These are phyloP conservation scores for Limtongia smithiae DNA, from an alignment of 805 yeast species.

Conservation along the genomic window DNA sequence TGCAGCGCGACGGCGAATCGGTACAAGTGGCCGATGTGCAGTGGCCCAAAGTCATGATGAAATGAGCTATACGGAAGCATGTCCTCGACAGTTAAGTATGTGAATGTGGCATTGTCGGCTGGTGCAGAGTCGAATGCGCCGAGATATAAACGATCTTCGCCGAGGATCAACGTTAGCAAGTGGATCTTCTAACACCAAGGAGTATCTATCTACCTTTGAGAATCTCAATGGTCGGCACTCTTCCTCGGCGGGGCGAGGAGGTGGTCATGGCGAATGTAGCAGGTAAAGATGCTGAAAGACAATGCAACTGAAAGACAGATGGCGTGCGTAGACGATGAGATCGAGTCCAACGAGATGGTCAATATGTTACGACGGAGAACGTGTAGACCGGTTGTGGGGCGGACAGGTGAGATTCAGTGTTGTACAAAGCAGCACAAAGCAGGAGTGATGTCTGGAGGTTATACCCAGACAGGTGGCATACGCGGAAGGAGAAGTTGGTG, in stretches of 20 bases:
- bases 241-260: conserved; percentile 24
- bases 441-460: too few relatives aligned
- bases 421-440: too few relatives aligned
- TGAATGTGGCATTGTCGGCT: conserved; percentile 66
- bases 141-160: conserved; percentile 63
- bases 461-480: too few relatives aligned
- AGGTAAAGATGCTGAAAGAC: too few relatives aligned
- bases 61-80: conserved; percentile 90
- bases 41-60: conserved; percentile 94
- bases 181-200: not conserved
- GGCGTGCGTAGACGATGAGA: too few relatives aligned
- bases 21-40: conserved; percentile 88
- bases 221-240: conserved; percentile 39
- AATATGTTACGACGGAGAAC: too few relatives aligned
- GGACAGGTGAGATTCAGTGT: too few relatives aligned
- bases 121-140: conserved; percentile 86
- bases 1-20: conserved; percentile 93
- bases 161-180: not conserved
- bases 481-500: too few relatives aligned
- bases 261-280: too few relatives aligned
- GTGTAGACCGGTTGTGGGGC: too few relatives aligned
- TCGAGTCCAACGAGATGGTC: too few relatives aligned
- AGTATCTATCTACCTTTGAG: conserved; percentile 33
- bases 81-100: conserved; percentile 88
- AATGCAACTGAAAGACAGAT: too few relatives aligned